A percentile compares a stretch with the other conserved stretches of the same genome.
phyloP scores from a whole-genome alignment of 192 early-diverging fungal species.

The Coemansia sp. region DNA sequence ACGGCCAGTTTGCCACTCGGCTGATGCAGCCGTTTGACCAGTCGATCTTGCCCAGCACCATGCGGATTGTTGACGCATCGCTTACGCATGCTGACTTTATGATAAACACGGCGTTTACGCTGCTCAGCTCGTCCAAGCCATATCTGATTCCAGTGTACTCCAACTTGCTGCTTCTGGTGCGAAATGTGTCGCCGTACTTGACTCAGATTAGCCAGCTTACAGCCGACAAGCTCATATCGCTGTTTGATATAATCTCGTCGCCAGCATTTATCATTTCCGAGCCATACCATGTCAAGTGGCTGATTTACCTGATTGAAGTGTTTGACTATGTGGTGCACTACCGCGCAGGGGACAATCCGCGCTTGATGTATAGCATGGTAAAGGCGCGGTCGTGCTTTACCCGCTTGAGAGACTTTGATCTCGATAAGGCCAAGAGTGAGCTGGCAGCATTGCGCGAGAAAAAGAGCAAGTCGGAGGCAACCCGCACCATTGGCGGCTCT shows the following conservation, averaged over 20 bases:
- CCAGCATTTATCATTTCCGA: conserved; percentile 78
- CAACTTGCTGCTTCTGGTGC: conserved; percentile 70
- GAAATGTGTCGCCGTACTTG: conserved; percentile 80
- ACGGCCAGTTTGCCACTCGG: conserved; percentile 44
- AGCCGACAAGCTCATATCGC: conserved; percentile 66
- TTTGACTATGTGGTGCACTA: conserved; percentile 85
- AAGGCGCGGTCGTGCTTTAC: conserved; percentile 70
- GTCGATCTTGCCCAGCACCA: conserved; percentile 52
- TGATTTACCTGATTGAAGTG: conserved; percentile 74
- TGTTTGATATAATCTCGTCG: conserved; percentile 75
- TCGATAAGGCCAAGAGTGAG: conserved; percentile 63
- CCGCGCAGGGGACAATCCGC: conserved; percentile 76
- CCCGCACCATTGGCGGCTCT: conserved; percentile 34
- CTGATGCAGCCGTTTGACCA: conserved; percentile 55
- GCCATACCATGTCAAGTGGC: conserved; percentile 70
- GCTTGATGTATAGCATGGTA: conserved; percentile 78
- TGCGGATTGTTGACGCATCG: conserved; percentile 61
- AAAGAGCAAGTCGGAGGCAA: conserved; percentile 42
- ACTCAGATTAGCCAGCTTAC: conserved; percentile 71
- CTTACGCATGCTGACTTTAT: conserved; percentile 79
- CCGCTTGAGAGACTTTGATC: conserved; percentile 63
- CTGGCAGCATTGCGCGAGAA: conserved; percentile 51
- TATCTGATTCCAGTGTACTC: conserved; percentile 69
- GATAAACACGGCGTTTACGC: conserved; percentile 72
- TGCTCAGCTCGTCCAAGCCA: conserved; percentile 72